These are phyloP conservation scores for Diatrype stigma DNA, from an alignment of 2,329 filamentous ascomycete species.

Conservation along the genomic window DNA sequence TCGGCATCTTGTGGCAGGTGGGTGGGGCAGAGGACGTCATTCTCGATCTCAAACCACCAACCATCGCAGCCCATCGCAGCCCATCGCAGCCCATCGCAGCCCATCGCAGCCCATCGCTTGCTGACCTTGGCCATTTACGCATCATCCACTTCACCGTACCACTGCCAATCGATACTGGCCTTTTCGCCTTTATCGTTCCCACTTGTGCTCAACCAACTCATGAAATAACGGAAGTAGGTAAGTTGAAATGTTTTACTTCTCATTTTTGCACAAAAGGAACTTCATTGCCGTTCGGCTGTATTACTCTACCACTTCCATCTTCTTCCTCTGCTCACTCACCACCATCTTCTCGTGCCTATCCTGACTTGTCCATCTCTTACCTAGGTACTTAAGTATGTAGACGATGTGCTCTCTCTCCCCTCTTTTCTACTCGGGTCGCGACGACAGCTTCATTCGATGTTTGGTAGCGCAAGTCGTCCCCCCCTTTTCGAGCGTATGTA, in stretches of 20 bases:
- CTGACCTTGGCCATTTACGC: too few relatives aligned
- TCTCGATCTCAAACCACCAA: not conserved
- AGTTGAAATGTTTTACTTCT: not conserved
- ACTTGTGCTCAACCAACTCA: not conserved
- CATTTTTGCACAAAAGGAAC: not conserved
- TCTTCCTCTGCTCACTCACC: not conserved
- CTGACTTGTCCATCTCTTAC: too few relatives aligned
- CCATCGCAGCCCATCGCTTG: too few relatives aligned
- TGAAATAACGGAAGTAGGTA: not conserved
- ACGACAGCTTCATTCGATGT: not conserved
- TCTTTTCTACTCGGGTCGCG: not conserved
- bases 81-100: too few relatives aligned
- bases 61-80: not conserved
- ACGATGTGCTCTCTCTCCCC: too few relatives aligned
- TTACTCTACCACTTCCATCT: not conserved
- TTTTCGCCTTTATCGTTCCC: too few relatives aligned
- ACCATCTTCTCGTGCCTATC: too few relatives aligned
- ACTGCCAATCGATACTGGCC: not conserved
- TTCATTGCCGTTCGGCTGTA: not conserved
- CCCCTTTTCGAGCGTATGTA: not conserved
- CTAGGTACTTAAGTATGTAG: too few relatives aligned
- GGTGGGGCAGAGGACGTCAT: not conserved
- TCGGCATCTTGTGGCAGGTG: not conserved
- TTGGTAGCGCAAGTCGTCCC: not conserved
- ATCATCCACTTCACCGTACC: not conserved